Base-by-base conservation (phyloP, 345 rosid species). In the Moricandia arvensis region DNA sequence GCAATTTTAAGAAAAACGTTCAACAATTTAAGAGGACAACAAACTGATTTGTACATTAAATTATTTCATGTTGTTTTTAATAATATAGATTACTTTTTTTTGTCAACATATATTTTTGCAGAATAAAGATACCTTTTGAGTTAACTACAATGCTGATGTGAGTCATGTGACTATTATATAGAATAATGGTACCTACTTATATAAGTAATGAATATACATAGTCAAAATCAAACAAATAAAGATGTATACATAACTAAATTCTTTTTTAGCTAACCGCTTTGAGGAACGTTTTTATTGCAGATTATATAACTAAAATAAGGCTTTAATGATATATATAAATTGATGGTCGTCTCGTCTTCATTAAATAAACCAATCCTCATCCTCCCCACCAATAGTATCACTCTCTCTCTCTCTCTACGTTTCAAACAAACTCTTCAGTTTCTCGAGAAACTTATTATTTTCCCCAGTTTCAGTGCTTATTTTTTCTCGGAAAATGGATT, bases 401-500 rank as follows among this genome's bases (percentile, higher is more conserved):
- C 24, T 15, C 16, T 21, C 24, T 21, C 24, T 1, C 24, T 21
- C 24, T 21, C 24, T 21, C 24, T 7, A 1, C 31, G 31, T 47
- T 47, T n/a, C 60, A 43, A 58, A n/a, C 13, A 43, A 34, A 59
- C 79, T 66, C 15, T 75, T 60, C 8, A 34, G 63, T 47, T 75
- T 75, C 79, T 68, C 79, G 3, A 66, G 47, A 29, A 37, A 7
- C 9, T 4, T 63, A 24, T 37, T 11, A 26, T 27, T 38, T 63
- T 47, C 53, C 24, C 17, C 53, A 41, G 57, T 58, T 13, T 74
- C 59, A 71, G 59, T 71, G 45, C 9, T 33, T 59, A 7, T 17
- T 59, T 47, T 58, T 67, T 45, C 37, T 58, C 26, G 15, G 15
- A 72, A 58, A 3, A 3, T 31, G 41, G 43, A 1, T 35, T 31